Base-by-base conservation (phyloP, 2,329 filamentous ascomycete species). In the Aspergillus intermedius region DNA sequence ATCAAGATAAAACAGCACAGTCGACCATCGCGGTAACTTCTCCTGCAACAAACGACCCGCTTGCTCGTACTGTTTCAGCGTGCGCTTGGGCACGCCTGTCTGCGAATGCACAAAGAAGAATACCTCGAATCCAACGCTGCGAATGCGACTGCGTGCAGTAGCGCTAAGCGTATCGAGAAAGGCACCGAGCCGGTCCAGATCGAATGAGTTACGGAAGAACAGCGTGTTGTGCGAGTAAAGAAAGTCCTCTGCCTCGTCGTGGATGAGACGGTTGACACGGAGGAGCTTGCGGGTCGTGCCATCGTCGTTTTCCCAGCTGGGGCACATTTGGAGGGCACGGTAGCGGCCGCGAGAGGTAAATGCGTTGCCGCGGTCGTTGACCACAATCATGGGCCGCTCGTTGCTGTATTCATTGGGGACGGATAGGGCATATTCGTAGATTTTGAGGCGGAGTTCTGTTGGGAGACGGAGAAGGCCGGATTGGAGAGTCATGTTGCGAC, bases 21-120 rank as follows among this genome's bases (percentile, higher is more conserved):
- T 57, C 10, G 51, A 49, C 59, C 62, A 63, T 0, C 40, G 48
- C 0, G 65, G 65, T 9, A 68, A 46, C 30, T 57, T 60, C 47
- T 59, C 50, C 2, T 46, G 37, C 9, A 68, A 48, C 7, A 63
- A 45, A 5, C 51, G 55, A 7, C 56, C 55, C 0, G 63, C 65
- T 3, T 49, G 50, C 43, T 62, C 58, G 43, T 68, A 68, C 50
- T 65, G 54, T 23, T 52, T 60, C 25, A 66, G 48, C 0, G 60
- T 58, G 6, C 64, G 62, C 47, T 68, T 68, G 17, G 65, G 62
- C 15, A 65, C 62, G 7, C 60, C 63, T 2, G 54, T 56, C 49
- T 67, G 60, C n/a, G 53, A 55, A 45, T 68, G 65, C 19, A 68
- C 65, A 47, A 68, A 68, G 54, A 68, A 62, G 50, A 58, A 65